These are phyloP conservation scores for Acorus calamus DNA, from an alignment of 106 monocot species.

Conservation along the genomic window DNA sequence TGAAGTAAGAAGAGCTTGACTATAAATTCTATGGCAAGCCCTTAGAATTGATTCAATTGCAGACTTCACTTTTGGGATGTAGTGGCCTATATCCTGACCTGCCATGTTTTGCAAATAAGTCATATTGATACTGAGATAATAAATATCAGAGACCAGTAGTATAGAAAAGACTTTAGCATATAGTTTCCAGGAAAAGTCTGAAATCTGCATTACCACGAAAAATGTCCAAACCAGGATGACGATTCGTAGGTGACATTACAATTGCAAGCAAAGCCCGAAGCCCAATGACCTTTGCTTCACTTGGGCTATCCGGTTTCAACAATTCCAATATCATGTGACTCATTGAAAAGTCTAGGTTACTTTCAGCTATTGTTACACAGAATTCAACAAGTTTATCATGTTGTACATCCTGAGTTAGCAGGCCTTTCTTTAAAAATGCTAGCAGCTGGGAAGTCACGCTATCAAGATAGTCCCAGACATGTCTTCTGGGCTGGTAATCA, in stretches of 20 bases:
- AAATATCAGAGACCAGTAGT: slow-evolving; percentile 1
- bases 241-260: slow-evolving; percentile 73
- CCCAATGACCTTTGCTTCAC: slow-evolving; percentile 97
- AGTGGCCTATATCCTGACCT: slow-evolving; percentile 66
- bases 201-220: slow-evolving; percentile 42
- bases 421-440: slow-evolving; percentile 74
- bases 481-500: slow-evolving; percentile 55
- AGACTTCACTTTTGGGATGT: slow-evolving; percentile 83
- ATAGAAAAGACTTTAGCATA: neutral
- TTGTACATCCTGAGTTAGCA: slow-evolving; percentile 88
- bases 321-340: slow-evolving; percentile 94
- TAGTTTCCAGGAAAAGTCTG: neutral
- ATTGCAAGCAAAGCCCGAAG: slow-evolving; percentile 86
- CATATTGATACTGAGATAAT: slow-evolving; percentile 1
- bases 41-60: slow-evolving; percentile 90
- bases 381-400: slow-evolving; percentile 99
- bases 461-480: slow-evolving; percentile 93
- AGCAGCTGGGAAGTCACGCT: slow-evolving; percentile 94
- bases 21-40: slow-evolving; percentile 78
- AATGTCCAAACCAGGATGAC: slow-evolving; percentile 51
- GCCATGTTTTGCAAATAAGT: slow-evolving; percentile 9
- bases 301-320: slow-evolving; percentile 69
- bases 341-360: slow-evolving; percentile 88
- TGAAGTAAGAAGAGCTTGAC: slow-evolving; percentile 85
- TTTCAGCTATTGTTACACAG: slow-evolving; percentile 92